Evolutionary conservation across 1,139 yeast genomes (phyloP).

Genomic region (Taiozyma sp.): DNA sequence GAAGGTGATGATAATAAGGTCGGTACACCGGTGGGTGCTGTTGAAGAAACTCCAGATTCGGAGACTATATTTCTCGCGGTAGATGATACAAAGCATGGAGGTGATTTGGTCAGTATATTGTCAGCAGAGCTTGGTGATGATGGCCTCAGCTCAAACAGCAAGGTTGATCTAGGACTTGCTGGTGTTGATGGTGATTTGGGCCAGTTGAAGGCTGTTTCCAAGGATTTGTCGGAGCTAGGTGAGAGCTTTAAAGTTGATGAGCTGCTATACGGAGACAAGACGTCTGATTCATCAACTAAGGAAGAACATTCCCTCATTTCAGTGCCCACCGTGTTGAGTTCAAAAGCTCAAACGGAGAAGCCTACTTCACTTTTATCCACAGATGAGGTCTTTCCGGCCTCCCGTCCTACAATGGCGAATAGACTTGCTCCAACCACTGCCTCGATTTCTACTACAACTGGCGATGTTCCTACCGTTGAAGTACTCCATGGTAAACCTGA

Average conservation of each 20-base stretch:
- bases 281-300: background rate
- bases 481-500: background rate
- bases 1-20: background rate
- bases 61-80: background rate
- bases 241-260: background rate
- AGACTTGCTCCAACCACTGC: slow-evolving; percentile 2
- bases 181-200: background rate
- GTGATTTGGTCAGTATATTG: background rate
- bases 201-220: slow-evolving; percentile 4
- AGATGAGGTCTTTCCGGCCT: background rate
- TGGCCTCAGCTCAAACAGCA: background rate
- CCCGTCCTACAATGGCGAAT: slow-evolving; percentile 1
- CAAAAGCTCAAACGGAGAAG: background rate
- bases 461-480: background rate
- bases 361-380: background rate
- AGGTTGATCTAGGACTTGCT: slow-evolving; percentile 5
- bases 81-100: background rate
- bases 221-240: slow-evolving; percentile 5
- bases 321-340: background rate
- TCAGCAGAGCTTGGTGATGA: slow-evolving; percentile 2
- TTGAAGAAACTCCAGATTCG: background rate
- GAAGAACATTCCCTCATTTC: background rate
- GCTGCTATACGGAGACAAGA: background rate
- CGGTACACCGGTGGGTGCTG: background rate
- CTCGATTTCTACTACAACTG: background rate